These are phyloP conservation scores for Aspergillus fijiensis DNA, from an alignment of 2,329 filamentous ascomycete species.

Conservation along the genomic window DNA sequence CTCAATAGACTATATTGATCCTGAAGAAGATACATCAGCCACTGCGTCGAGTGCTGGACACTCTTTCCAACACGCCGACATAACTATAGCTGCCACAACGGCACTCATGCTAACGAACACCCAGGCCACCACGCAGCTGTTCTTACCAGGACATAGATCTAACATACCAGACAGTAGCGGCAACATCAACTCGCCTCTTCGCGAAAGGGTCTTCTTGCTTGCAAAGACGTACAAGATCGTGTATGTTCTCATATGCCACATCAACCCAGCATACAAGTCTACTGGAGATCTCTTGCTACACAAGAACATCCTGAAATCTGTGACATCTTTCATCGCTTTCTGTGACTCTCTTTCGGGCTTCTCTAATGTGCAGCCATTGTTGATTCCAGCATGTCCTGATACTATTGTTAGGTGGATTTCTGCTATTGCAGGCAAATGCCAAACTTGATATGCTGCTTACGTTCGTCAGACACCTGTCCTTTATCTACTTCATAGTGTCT, in stretches of 20 bases:
- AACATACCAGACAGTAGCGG: conserved; percentile 14
- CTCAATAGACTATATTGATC: conserved; percentile 30
- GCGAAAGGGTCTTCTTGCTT: conserved; percentile 55
- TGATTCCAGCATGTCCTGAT: conserved; percentile 20
- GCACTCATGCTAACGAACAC: conserved; percentile 71
- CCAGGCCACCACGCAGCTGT: conserved; percentile 69
- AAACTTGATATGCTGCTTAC: not conserved
- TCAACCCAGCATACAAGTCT: conserved; percentile 9
- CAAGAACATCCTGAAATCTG: conserved; percentile 15
- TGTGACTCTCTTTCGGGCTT: conserved; percentile 21
- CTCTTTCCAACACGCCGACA: conserved; percentile 53
- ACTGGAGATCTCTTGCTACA: conserved; percentile 19
- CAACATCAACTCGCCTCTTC: conserved; percentile 46
- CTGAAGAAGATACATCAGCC: not conserved
- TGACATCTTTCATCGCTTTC: conserved; percentile 25
- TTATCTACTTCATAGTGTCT: not conserved
- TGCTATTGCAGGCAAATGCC: conserved; percentile 49
- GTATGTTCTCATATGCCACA: conserved; percentile 62
- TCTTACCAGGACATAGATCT: conserved; percentile 61
- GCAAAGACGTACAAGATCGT: conserved; percentile 65
- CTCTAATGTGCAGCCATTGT: conserved; percentile 16
- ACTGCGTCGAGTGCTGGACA: not conserved
- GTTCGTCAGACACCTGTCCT: not conserved
- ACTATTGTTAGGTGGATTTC: conserved; percentile 58
- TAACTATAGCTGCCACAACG: conserved; percentile 67